Conservation (phyloP, 2,329 filamentous ascomycete species). For the Aspergillus fijiensis region DNA sequence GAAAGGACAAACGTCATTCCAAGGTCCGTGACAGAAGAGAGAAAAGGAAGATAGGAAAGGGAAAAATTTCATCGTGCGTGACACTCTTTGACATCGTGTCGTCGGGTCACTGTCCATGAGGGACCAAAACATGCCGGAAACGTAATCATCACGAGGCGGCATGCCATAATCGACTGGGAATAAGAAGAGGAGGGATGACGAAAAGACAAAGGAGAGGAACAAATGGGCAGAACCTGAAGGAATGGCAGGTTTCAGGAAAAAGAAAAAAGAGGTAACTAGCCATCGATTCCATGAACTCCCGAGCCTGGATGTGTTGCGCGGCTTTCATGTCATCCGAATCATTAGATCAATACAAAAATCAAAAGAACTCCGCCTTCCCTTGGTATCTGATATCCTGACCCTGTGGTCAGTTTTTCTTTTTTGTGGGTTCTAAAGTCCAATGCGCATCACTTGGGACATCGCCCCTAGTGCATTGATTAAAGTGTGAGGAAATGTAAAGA, state of each 20-base stretch:
- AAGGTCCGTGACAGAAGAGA: not conserved
- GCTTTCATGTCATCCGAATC: constrained; percentile 19
- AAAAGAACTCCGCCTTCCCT: constrained; percentile 18
- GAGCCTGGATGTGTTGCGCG: constrained; percentile 13
- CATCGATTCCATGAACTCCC: constrained; percentile 17
- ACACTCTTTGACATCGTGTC: not conserved
- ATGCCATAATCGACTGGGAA: not conserved
- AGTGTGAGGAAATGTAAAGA: not conserved
- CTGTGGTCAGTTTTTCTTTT: constrained; percentile 10
- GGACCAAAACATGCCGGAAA: not conserved
- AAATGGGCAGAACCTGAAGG: not conserved
- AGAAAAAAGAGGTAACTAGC: constrained; percentile 11
- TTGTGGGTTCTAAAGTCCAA: constrained; percentile 18
- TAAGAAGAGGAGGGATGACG: not conserved
- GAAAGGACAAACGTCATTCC: not conserved
- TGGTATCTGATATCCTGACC: constrained; percentile 14
- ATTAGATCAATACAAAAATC: constrained; percentile 17
- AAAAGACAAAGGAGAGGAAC: constrained; percentile 4
- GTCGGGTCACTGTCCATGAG: not conserved
- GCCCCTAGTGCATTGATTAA: not conserved
- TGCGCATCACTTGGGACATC: constrained; percentile 12
- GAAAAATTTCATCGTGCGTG: not conserved
- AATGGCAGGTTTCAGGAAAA: constrained; percentile 4
- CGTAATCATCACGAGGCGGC: not conserved
- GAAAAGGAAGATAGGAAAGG: not conserved